A percentile compares a stretch with the other conserved stretches of the same genome.
phyloP scores from a whole-genome alignment of 495 filamentous ascomycete genomes.

The Hypoxylon fuscum region DNA sequence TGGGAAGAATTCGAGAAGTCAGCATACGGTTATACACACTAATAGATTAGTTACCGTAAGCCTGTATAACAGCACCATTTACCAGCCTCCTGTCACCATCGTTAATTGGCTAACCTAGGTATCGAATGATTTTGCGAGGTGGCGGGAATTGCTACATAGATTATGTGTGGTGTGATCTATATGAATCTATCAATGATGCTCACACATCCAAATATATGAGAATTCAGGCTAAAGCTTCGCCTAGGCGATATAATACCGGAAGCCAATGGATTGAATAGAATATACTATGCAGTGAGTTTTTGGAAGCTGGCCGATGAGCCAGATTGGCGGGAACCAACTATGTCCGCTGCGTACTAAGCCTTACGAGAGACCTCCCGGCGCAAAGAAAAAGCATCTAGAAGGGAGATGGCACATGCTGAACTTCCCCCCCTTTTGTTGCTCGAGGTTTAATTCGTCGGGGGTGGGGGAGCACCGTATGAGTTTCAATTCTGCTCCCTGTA shows the following conservation, averaged over 20 bases:
- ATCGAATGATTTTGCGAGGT: slow-evolving; percentile 2
- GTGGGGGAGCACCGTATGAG: slow-evolving; percentile 9
- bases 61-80: slow-evolving; percentile 5
- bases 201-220: neutral
- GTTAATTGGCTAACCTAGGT: neutral
- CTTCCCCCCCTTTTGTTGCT: neutral
- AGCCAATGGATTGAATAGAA: neutral
- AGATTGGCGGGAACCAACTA: slow-evolving; percentile 24
- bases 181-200: slow-evolving; percentile 13
- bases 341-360: slow-evolving; percentile 40
- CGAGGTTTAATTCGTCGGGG: slow-evolving; percentile 8
- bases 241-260: neutral
- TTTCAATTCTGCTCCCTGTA: neutral
- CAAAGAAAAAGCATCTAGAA: slow-evolving; percentile 16
- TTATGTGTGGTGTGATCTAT: slow-evolving; percentile 16
- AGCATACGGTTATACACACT: neutral
- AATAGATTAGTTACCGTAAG: neutral
- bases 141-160: neutral
- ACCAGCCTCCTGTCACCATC: too few relatives aligned
- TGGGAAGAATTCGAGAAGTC: slow-evolving; percentile 17
- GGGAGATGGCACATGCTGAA: slow-evolving; percentile 17
- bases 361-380: slow-evolving; percentile 24
- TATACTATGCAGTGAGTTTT: neutral
- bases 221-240: slow-evolving; percentile 13
- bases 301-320: slow-evolving; percentile 7